Evolutionary conservation across 2,329 filamentous ascomycete genomes (phyloP), one percentile per base, ranked within the genome.

Genomic region (Beauveria rudraprayagi): DNA sequence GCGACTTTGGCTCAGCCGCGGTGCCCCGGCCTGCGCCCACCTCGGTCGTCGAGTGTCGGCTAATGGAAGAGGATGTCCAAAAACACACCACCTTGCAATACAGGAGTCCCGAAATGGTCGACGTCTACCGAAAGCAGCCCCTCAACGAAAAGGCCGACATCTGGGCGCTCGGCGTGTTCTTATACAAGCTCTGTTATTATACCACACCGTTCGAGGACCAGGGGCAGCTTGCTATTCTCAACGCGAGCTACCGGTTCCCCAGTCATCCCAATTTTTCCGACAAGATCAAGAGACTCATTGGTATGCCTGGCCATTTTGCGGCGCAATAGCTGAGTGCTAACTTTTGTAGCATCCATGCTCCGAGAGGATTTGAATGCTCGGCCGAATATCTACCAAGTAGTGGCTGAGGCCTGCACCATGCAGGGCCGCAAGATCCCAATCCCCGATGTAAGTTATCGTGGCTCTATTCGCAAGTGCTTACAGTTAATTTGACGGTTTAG

Each of bases 91-190:
- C 94, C 0, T 82, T 99, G 75, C 94, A 99, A 73, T 99, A 99
- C 73, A 84, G 94, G 66, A 97, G 93, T 72, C 94, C 94, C 6
- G 94, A 99, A 76, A 99, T 99, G 94, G 88, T 99, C 63, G 94
- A 99, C 70, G 94, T 99, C 26, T 99, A 97, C 76, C 83, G 92
- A 65, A 96, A 95, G 74, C 91, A 92, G 68, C 92, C 94, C 1
- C 96, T 99, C 70, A 91, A 99, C 71, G 94, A 99, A 77, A 99
- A 99, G 78, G 95, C 92, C 54, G 94, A 99, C 73, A 97, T 99
- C 34, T 99, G 92, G 94, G 94, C 94, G 1, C 77, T 99, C 63
- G 94, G 94, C 5, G 94, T 99, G 47, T 78, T 99, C 62, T 77
- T 99, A 60, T 99, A 99, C 80, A 99, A 99, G 79, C 81, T 99